These are phyloP conservation scores for Penicillium taxi DNA, from an alignment of 495 filamentous ascomycete genomes.

Conservation along the genomic window DNA sequence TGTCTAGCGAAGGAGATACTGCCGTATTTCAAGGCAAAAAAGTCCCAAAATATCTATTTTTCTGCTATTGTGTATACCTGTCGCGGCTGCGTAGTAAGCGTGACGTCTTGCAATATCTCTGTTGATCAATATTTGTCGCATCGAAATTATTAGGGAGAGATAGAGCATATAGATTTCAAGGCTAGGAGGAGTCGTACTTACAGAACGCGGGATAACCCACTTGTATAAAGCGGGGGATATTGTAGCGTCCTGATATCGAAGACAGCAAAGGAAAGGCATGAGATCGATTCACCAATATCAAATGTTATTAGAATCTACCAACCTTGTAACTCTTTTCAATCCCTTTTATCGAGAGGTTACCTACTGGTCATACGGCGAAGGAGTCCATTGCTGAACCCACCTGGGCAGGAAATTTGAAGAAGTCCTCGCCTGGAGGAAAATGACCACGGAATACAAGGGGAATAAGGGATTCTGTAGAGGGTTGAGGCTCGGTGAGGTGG, in stretches of 20 bases:
- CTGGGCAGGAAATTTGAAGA: no score
- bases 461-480: no score
- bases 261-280: no score
- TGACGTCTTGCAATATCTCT: conserved; percentile 21
- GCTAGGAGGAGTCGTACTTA: conserved; percentile 23
- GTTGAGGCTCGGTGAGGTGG: no score
- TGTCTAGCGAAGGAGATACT: conserved; percentile 28
- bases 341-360: no score
- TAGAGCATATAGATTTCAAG: conserved; percentile 25
- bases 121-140: conserved; percentile 18
- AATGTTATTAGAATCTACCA: no score
- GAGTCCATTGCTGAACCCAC: no score
- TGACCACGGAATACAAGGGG: no score
- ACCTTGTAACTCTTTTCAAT: no score
- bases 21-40: conserved; percentile 24
- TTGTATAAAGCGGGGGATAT: conserved; percentile 29
- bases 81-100: conserved; percentile 32
- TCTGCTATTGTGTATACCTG: conserved; percentile 23
- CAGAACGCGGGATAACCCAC: conserved; percentile 33
- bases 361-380: no score
- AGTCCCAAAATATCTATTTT: conserved; percentile 22
- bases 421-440: no score
- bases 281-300: no score
- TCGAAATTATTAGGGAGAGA: conserved; percentile 26
- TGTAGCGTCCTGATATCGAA: conserved; percentile 28